These are phyloP conservation scores for Didymella glomerata DNA, from an alignment of 2,329 filamentous ascomycete genomes.

Conservation along the genomic window DNA sequence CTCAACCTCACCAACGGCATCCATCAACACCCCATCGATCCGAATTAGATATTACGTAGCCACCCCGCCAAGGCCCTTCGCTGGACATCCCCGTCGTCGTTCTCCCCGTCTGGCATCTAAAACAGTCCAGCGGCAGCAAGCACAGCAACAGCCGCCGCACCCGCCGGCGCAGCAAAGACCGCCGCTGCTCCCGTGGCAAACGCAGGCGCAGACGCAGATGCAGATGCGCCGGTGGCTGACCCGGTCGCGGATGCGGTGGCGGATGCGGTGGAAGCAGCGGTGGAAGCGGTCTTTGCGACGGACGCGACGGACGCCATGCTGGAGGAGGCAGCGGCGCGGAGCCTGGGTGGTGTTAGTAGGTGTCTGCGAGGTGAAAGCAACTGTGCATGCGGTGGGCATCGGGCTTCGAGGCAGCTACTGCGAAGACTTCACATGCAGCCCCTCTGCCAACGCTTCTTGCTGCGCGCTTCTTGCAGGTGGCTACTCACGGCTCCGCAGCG, in stretches of 20 bases:
- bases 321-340: slow-evolving; percentile 32
- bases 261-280: slow-evolving; percentile 16
- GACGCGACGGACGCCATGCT: slow-evolving; percentile 29
- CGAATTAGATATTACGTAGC: too few species aligned
- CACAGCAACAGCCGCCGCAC: slow-evolving; percentile 40
- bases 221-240: slow-evolving; percentile 19
- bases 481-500: slow-evolving; percentile 53
- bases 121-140: slow-evolving; percentile 31
- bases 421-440: too few species aligned
- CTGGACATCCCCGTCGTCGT: too few species aligned
- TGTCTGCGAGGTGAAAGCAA: too few species aligned
- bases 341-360: slow-evolving; percentile 8
- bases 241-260: slow-evolving; percentile 16
- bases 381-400: too few species aligned
- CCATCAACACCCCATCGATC: too few species aligned
- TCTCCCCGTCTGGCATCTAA: too few species aligned
- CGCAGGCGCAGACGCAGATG: slow-evolving; percentile 20
- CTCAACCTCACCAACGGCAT: too few species aligned
- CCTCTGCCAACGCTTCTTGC: too few species aligned
- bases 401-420: too few species aligned
- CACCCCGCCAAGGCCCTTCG: too few species aligned
- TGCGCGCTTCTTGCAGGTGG: background rate
- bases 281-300: slow-evolving; percentile 32
- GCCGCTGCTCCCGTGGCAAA: slow-evolving; percentile 32
- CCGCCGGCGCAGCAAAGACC: slow-evolving; percentile 19